Evolutionary conservation across 192 early-diverging fungal species (phyloP), one percentile per base, ranked within the genome.

Genomic region (Mortierella hygrophila): DNA sequence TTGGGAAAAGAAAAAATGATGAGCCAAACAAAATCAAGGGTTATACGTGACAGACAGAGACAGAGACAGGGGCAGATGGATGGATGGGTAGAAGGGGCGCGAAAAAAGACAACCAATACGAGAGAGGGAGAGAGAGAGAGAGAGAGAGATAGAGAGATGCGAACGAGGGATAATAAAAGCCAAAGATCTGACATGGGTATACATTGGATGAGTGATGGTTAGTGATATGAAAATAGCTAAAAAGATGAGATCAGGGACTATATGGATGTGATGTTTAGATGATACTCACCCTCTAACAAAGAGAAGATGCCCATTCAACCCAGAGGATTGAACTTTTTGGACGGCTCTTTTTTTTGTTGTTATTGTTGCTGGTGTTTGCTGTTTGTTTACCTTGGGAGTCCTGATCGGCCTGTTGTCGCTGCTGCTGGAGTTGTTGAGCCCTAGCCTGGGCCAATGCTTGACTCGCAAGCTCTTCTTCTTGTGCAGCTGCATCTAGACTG

Each of bases 401-500:
- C 49, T 76, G 73, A 78, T 75, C 76, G 32, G 42, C 60, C 57
- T 77, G 40, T 9, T 55, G 37, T 37, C 21, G 10, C 32, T 73
- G 41, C 9, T 79, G 63, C 32, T 75, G 32, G 9, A 70, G 23
- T 21, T 80, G 75, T 42, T 79, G 82, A 38, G 82, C 77, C 42
- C 75, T 68, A 20, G 63, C 47, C 40, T 77, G 79, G 9, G 74
- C 63, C n/a, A 20, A 46, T 15, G 60, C 68, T 47, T 81, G 68
- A 13, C 72, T 65, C 5, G 11, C 47, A 41, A 78, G 41, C 37
- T 80, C 77, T 35, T 78, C 83, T n/a, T 81, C 84, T 71, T 80
- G 84, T 6, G 79, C 72, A 26, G 47, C 41, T 49, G 75, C 71
- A 46, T 86, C 84, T 46, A 74, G 47, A 68, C 75, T 86, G 18